phyloP scores from a whole-genome alignment of 495 filamentous ascomycete species.

The Annulohypoxylon bovei region DNA sequence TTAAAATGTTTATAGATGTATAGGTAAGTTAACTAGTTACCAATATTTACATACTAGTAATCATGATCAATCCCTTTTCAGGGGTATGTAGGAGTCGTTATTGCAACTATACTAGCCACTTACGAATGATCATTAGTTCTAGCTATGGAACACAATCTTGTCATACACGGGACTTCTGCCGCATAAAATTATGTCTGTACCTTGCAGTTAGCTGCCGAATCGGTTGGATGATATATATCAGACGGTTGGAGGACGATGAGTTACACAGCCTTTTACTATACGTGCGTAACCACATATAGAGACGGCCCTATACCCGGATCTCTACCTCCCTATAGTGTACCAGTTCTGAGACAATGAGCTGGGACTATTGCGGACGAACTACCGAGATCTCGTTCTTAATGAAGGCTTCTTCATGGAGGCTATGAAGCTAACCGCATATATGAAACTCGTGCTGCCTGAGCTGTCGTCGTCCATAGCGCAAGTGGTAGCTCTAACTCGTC shows the following conservation, averaged over 20 bases:
- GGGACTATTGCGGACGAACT: not conserved
- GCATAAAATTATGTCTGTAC: not conserved
- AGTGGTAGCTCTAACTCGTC: not conserved
- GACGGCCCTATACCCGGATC: not conserved
- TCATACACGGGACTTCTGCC: not conserved
- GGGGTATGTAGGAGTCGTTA: too few species aligned
- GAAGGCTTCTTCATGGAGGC: not conserved
- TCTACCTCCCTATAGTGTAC: not conserved
- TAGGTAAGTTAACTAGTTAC: too few species aligned
- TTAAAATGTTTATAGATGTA: too few species aligned
- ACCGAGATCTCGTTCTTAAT: not conserved
- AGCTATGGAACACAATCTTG: not conserved
- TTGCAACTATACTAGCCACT: not conserved
- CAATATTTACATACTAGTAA: too few species aligned
- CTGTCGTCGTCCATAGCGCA: not conserved
- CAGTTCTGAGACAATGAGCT: not conserved
- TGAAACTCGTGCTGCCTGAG: conserved; percentile 2
- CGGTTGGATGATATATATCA: not conserved
- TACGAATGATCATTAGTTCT: not conserved
- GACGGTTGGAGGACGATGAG: not conserved
- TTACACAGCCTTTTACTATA: not conserved
- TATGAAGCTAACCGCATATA: not conserved
- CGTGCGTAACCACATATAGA: not conserved
- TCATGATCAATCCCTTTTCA: too few species aligned
- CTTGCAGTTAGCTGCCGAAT: not conserved